Base-by-base conservation (phyloP, 305 asterid species). In the Petunia hybrid region DNA sequence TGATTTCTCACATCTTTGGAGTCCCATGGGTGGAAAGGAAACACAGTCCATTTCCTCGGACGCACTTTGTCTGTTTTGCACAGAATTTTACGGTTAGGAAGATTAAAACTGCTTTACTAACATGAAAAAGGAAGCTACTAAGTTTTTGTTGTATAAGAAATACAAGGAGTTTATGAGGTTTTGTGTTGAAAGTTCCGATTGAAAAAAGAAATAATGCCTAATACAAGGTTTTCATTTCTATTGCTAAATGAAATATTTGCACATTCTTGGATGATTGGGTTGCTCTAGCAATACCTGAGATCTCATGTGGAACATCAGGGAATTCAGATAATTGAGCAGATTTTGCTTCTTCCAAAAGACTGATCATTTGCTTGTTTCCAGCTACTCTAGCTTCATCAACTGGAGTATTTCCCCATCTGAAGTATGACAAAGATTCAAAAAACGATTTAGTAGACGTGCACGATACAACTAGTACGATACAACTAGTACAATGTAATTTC, bases 331-430 rank as follows among this genome's bases (percentile, higher is more conserved):
- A 64, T 62, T 89, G 89, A 56, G 85, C 76, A 10, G 82, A 84
- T 78, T 84, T 91, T 55, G 97, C 92, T 82, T 87, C 97, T 84
- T 92, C 93, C 9, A 94, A 78, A 38, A 92, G 93, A 53, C 80
- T 70, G 51, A 91, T 90, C 90, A 91, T 76, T 83, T 87, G 91
- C 82, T 90, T 89, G 89, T 90, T 94, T 83, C 97, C 95, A 8
- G 91, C 87, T 65, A 83, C 83, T 84, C 84, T 85, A 70, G 89
- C 97, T 85, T 92, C 98, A 51, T 92, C 97, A 65, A 91, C 70
- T 73, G 98, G 91, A 71, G 93, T 91, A 79, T 91, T 89, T 78
- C 97, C 97, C 94, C 92, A 89, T 85, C 98, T 94, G 87, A 75
- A 80, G 70, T 82, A 80, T 38, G 48, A 53, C 40, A 76, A 77